Conservation (phyloP, 2,329 filamentous ascomycete species). For the Arthrinium phaeospermum region DNA sequence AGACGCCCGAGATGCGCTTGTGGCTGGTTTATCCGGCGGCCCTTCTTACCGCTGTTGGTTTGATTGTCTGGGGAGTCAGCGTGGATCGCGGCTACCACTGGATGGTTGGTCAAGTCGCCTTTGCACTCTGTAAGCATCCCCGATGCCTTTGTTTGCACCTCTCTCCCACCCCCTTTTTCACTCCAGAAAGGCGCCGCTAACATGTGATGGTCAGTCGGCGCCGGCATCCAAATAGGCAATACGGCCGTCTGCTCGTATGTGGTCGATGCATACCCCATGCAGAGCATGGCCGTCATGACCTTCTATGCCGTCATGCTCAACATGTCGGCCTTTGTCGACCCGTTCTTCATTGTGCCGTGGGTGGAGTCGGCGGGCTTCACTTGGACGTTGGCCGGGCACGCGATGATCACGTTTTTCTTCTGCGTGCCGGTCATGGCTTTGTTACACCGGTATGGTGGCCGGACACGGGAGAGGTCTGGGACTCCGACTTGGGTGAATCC, state of each 20-base stretch:
- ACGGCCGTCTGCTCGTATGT: slow-evolving; percentile 58
- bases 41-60: slow-evolving; percentile 52
- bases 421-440: slow-evolving; percentile 43
- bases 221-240: slow-evolving; percentile 63
- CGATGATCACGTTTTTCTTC: slow-evolving; percentile 49
- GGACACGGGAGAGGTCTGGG: slow-evolving; percentile 42
- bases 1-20: slow-evolving; percentile 59
- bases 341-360: slow-evolving; percentile 58
- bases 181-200: slow-evolving; percentile 6
- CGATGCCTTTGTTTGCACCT: not conserved
- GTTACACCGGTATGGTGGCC: slow-evolving; percentile 47
- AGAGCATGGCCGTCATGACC: slow-evolving; percentile 58
- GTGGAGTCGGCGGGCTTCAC: slow-evolving; percentile 51
- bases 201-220: slow-evolving; percentile 46
- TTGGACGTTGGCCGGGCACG: slow-evolving; percentile 57
- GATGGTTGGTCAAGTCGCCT: slow-evolving; percentile 61
- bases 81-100: slow-evolving; percentile 59
- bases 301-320: slow-evolving; percentile 62
- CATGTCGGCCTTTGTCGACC: slow-evolving; percentile 50
- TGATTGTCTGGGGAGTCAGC: slow-evolving; percentile 61
- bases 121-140: slow-evolving; percentile 54
- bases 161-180: not conserved
- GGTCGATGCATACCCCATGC: slow-evolving; percentile 60
- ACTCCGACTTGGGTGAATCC: slow-evolving; percentile 13
- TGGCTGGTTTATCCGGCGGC: slow-evolving; percentile 62